These are phyloP conservation scores for Berberis thunbergii DNA, from an alignment of 164 flowering plant genomes.

Conservation along the genomic window DNA sequence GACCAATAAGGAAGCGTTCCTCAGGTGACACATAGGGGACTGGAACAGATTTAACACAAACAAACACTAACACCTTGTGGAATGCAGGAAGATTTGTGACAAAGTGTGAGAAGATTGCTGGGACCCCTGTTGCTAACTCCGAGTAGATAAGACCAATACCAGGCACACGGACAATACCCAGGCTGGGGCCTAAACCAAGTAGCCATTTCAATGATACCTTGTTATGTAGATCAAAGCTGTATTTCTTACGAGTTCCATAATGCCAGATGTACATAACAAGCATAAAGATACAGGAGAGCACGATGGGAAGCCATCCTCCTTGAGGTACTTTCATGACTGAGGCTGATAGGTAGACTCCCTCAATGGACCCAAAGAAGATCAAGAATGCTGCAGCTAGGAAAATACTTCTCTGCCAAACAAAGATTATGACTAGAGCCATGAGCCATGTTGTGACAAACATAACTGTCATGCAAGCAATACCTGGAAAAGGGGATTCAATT, in stretches of 20 bases:
- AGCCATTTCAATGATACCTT: constrained; percentile 82
- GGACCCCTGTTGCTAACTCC: constrained; percentile 82
- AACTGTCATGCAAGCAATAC: constrained; percentile 75
- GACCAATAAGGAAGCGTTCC: constrained; percentile 83
- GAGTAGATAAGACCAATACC: constrained; percentile 88
- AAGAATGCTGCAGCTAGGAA: constrained; percentile 49
- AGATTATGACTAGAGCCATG: constrained; percentile 69
- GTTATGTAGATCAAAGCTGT: constrained; percentile 73
- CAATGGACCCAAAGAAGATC: constrained; percentile 53
- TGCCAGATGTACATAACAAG: constrained; percentile 73
- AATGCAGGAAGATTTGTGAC: constrained; percentile 90
- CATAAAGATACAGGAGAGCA: constrained; percentile 60
- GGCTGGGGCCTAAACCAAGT: constrained; percentile 79
- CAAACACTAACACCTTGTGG: constrained; percentile 75
- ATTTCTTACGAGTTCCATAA: constrained; percentile 74
- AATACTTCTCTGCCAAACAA: constrained; percentile 63
- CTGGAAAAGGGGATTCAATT: constrained; percentile 24
- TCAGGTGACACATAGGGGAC: constrained; percentile 78
- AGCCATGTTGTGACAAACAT: constrained; percentile 82
- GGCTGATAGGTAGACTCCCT: constrained; percentile 58
- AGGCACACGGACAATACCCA: constrained; percentile 87
- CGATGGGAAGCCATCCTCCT: constrained; percentile 88
- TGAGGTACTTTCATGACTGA: constrained; percentile 67
- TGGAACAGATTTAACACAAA: constrained; percentile 84
- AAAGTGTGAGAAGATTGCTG: constrained; percentile 82